A percentile compares a stretch with the other conserved stretches of the same genome.
phyloP scores from a whole-genome alignment of 176 grass and related monocot species.

The Oryza meyeriana region DNA sequence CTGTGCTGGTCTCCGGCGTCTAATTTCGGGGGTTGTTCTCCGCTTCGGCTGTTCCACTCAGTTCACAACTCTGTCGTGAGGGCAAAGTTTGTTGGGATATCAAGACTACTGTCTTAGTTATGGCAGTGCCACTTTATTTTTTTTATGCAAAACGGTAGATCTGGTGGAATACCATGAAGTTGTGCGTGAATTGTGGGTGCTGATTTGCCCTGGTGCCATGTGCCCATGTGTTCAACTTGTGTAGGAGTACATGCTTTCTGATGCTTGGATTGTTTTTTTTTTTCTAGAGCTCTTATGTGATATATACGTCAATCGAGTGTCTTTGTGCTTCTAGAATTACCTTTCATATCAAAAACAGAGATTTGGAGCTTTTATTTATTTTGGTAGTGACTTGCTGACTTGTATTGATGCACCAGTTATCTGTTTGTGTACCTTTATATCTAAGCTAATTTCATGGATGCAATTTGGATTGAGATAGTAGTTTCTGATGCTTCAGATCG shows the following conservation, averaged over 20 bases:
- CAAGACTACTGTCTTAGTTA: background rate
- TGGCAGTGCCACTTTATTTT: background rate
- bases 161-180: background rate
- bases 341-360: background rate
- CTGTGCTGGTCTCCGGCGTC: background rate
- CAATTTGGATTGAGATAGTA: background rate
- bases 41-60: background rate
- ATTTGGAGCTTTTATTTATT: background rate
- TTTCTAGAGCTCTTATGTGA: too few relatives aligned
- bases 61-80: background rate
- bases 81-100: background rate
- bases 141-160: background rate
- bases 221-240: background rate
- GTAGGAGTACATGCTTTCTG: background rate
- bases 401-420: background rate
- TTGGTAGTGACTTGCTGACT: background rate
- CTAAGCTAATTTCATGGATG: background rate
- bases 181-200: background rate
- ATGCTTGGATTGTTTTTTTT: background rate
- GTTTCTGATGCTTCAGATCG: background rate
- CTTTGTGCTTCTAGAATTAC: background rate
- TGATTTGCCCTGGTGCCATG: background rate
- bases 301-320: too few relatives aligned
- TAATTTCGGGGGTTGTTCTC: background rate
- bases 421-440: background rate